Evolutionary conservation across 2,329 filamentous ascomycete genomes (phyloP).

Genomic region (Furcasterigmium furcatum): DNA sequence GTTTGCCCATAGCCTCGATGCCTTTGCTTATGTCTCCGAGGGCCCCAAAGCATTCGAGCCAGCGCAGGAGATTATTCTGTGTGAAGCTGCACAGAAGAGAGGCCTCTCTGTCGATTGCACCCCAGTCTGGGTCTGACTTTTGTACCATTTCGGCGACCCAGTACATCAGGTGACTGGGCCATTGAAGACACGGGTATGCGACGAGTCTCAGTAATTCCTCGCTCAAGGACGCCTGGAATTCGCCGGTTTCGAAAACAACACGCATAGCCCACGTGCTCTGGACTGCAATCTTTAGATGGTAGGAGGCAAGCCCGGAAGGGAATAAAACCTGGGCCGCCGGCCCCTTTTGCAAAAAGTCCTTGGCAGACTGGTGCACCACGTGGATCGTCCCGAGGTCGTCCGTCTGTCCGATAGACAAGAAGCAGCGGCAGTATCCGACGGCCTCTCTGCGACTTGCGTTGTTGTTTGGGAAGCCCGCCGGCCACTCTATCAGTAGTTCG

Average conservation of each 20-base stretch:
- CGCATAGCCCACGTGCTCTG: no score
- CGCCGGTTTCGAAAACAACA: no score
- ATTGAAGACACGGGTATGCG: background rate
- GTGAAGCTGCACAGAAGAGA: no score
- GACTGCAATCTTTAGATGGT: background rate
- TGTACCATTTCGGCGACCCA: no score
- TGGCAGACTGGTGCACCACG: slow-evolving; percentile 39
- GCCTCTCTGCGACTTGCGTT: background rate
- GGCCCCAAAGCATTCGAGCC: no score
- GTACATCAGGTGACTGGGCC: slow-evolving; percentile 1
- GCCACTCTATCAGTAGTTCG: background rate
- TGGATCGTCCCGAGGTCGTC: slow-evolving; percentile 15
- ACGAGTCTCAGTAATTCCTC: background rate
- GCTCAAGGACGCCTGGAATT: background rate
- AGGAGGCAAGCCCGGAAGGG: slow-evolving; percentile 14
- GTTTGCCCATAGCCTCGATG: no score
- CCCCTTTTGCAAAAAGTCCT: slow-evolving; percentile 31
- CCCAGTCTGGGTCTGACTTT: no score
- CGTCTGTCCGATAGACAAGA: background rate
- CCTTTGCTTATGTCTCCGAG: no score
- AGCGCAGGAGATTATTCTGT: no score
- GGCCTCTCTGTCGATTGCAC: no score
- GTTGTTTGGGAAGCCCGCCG: background rate
- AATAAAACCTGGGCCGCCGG: slow-evolving; percentile 20
- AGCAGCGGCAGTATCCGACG: background rate